These are phyloP conservation scores for Dacryopinax primogenitus DNA, from an alignment of 768 basidiomycete genomes.

Conservation along the genomic window DNA sequence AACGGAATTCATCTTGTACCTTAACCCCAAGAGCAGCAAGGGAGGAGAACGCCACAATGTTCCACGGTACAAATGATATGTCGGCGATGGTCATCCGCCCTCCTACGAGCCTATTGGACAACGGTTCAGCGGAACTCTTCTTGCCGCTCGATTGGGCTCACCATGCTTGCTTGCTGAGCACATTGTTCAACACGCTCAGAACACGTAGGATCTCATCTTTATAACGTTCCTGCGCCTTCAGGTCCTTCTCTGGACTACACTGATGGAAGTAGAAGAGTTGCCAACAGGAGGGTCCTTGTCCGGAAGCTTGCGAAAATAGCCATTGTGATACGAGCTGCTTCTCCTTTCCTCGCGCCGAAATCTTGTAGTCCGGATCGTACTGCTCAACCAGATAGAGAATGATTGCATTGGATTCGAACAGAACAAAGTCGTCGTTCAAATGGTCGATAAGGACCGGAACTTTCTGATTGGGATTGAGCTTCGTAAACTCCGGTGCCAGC, in stretches of 20 bases:
- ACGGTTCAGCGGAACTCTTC: neutral
- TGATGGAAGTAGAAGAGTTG: slow-evolving; percentile 20
- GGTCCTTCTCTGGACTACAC: slow-evolving; percentile 24
- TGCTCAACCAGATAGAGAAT: slow-evolving; percentile 13
- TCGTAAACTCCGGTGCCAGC: slow-evolving; percentile 4
- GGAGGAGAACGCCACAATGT: neutral
- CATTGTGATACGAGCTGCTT: neutral
- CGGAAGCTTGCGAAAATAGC: slow-evolving; percentile 15
- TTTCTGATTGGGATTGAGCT: slow-evolving; percentile 8
- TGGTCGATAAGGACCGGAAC: neutral
- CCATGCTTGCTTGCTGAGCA: slow-evolving; percentile 24
- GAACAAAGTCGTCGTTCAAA: neutral
- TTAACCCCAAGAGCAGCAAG: neutral
- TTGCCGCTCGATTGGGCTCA: slow-evolving; percentile 12
- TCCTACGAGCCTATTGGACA: slow-evolving; percentile 13
- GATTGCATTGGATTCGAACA: neutral
- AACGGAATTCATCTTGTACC: neutral
- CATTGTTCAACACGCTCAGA: slow-evolving; percentile 22
- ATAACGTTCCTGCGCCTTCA: slow-evolving; percentile 25
- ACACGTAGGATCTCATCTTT: slow-evolving; percentile 24
- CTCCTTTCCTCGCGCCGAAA: neutral
- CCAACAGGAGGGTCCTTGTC: slow-evolving; percentile 12
- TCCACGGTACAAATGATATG: slow-evolving; percentile 17
- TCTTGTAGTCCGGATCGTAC: slow-evolving; percentile 17
- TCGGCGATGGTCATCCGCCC: slow-evolving; percentile 19